Conservation (phyloP, 495 filamentous ascomycete genomes). For the Emericellopsis terricola region DNA sequence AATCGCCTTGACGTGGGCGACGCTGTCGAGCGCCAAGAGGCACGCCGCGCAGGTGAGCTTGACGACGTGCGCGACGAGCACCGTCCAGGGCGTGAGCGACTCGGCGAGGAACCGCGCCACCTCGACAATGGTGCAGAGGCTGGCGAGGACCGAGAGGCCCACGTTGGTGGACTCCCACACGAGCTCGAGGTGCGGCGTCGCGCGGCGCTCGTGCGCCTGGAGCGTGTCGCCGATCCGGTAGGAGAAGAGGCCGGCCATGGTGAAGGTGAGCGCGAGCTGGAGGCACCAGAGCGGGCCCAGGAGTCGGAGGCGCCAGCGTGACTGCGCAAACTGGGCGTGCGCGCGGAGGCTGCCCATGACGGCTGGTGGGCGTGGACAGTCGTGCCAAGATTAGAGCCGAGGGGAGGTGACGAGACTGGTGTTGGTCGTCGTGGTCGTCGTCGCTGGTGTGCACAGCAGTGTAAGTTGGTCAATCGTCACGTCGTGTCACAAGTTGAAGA, state of each 20-base stretch:
- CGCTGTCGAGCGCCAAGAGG: slow-evolving; percentile 25
- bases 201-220: slow-evolving; percentile 13
- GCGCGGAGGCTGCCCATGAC: slow-evolving; percentile 19
- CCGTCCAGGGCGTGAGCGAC: slow-evolving; percentile 23
- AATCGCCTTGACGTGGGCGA: slow-evolving; percentile 15
- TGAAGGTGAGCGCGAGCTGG: slow-evolving; percentile 18
- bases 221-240: slow-evolving; percentile 25
- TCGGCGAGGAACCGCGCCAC: slow-evolving; percentile 22
- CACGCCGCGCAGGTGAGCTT: slow-evolving; percentile 22
- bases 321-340: slow-evolving; percentile 22
- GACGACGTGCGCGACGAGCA: slow-evolving; percentile 23
- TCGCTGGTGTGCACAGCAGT: too few species aligned
- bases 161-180: slow-evolving; percentile 31
- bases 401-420: too few species aligned
- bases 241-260: slow-evolving; percentile 27
- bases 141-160: slow-evolving; percentile 19
- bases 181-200: slow-evolving; percentile 23
- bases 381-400: too few species aligned
- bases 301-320: slow-evolving; percentile 21
- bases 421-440: too few species aligned
- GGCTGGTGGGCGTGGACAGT: too few species aligned
- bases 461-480: too few species aligned
- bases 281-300: slow-evolving; percentile 21
- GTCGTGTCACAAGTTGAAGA: too few species aligned
- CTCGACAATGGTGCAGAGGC: slow-evolving; percentile 20